Base-by-base conservation (phyloP, 129 eudicot genomes). In the Mikania micrantha region DNA sequence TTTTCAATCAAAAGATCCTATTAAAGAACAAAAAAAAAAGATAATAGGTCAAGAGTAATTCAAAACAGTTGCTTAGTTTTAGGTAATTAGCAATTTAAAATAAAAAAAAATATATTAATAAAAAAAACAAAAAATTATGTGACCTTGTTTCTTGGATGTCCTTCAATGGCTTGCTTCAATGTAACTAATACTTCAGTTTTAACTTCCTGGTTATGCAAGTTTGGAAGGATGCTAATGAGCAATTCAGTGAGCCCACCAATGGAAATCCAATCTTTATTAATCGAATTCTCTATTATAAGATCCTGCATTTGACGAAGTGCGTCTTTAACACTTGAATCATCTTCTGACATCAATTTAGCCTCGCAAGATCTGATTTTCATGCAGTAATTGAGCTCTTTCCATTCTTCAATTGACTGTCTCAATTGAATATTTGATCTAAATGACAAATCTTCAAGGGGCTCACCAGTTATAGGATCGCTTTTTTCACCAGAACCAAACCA, bases 341-440 rank as follows among this genome's bases (percentile, higher is more conserved):
- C 53, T 19, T 34, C 64, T 4, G 78, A 72, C 17, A 63, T 15
- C 78, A 86, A 59, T 41, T 80, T 80, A 13, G 67, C 77, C 67
- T 78, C 80, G 69, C 88, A 86, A 25, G 78, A 77, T 65, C 86
- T 72, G 38, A 86, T 80, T 41, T 36, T 80, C 59, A 75, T 69
- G 60, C 93, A 83, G 31, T 80, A 83, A 27, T 78, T 83, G 22
- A 83, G 83, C 64, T 86, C 93, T 67, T 76, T 78, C 93, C 93
- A 86, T 63, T 86, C 93, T 67, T 86, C 79, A 59, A 86, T 86
- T n/a, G 86, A 80, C 66, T 86, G 82, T 41, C 93, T 78, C 36
- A 86, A 74, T 28, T 83, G 86, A 57, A 83, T 70, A 54, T 86
- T 86, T 11, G 88, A 59, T 76, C 93, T 63, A 53, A 67, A 74